These are phyloP conservation scores for Exserohilum rostratum DNA, from an alignment of 2,329 filamentous ascomycete species.

Conservation along the genomic window DNA sequence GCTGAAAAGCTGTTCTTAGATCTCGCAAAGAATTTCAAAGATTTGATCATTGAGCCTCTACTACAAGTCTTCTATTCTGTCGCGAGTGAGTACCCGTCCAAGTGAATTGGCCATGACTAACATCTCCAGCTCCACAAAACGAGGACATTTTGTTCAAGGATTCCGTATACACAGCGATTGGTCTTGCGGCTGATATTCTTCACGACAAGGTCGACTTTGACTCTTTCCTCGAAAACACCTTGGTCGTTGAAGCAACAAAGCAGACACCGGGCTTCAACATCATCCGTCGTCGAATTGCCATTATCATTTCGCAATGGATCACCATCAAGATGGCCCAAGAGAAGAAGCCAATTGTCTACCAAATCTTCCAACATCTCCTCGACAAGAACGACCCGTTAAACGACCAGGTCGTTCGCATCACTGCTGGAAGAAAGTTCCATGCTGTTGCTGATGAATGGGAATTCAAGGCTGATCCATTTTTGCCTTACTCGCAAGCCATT, in stretches of 20 bases:
- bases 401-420: constrained; percentile 89
- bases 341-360: constrained; percentile 77
- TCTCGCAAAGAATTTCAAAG: constrained; percentile 86
- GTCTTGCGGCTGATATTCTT: constrained; percentile 79
- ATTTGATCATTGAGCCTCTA: constrained; percentile 77
- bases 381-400: constrained; percentile 78
- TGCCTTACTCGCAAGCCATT: constrained; percentile 76
- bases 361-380: constrained; percentile 87
- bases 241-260: constrained; percentile 80
- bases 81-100: constrained; percentile 59
- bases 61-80: constrained; percentile 82
- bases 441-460: constrained; percentile 83
- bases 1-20: constrained; percentile 94
- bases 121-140: constrained; percentile 58
- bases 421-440: constrained; percentile 83
- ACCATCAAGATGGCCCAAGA: constrained; percentile 73
- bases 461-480: constrained; percentile 75
- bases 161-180: constrained; percentile 91
- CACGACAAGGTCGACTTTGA: constrained; percentile 82
- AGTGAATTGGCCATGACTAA: constrained; percentile 19
- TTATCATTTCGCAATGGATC: constrained; percentile 89
- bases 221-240: constrained; percentile 72
- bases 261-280: constrained; percentile 74
- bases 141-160: constrained; percentile 84
- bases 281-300: constrained; percentile 83